Conservation (phyloP, 1,284 basidiomycete genomes). For the Apiotrichum veenhuisii region DNA sequence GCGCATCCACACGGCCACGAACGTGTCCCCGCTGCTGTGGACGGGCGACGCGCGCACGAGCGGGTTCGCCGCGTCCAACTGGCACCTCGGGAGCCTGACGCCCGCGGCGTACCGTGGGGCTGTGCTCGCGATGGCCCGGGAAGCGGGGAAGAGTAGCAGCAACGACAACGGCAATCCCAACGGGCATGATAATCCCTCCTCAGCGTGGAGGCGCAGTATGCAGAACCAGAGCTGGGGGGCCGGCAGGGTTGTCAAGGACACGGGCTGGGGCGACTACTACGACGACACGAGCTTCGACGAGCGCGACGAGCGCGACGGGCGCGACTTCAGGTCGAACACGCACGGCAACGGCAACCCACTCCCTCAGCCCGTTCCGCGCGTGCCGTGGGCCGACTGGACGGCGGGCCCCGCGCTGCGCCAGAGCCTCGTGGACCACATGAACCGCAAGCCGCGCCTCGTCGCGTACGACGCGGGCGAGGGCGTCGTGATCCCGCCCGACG, state of each 20-base stretch:
- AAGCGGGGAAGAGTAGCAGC: too few relatives aligned
- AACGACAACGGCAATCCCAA: too few relatives aligned
- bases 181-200: too few relatives aligned
- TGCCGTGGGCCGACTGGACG: constrained; percentile 9
- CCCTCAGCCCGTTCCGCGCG: neutral
- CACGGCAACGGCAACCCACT: too few relatives aligned
- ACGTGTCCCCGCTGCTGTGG: constrained; percentile 24
- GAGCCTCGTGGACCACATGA: constrained; percentile 32
- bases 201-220: too few relatives aligned
- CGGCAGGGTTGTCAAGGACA: too few relatives aligned
- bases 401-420: constrained; percentile 21
- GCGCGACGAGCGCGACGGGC: too few relatives aligned
- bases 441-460: constrained; percentile 20
- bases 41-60: constrained; percentile 15
- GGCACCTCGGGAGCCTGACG: constrained; percentile 7
- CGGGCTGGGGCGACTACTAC: too few relatives aligned
- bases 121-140: neutral
- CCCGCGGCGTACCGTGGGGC: constrained; percentile 1
- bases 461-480: constrained; percentile 11
- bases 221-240: too few relatives aligned
- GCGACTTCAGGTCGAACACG: too few relatives aligned
- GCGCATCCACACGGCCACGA: constrained; percentile 15
- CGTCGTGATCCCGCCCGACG: constrained; percentile 22
- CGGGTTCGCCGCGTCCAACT: constrained; percentile 20
- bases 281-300: too few relatives aligned